phyloP scores from a whole-genome alignment of 163 green algal species.

The Picocystis sp. region DNA sequence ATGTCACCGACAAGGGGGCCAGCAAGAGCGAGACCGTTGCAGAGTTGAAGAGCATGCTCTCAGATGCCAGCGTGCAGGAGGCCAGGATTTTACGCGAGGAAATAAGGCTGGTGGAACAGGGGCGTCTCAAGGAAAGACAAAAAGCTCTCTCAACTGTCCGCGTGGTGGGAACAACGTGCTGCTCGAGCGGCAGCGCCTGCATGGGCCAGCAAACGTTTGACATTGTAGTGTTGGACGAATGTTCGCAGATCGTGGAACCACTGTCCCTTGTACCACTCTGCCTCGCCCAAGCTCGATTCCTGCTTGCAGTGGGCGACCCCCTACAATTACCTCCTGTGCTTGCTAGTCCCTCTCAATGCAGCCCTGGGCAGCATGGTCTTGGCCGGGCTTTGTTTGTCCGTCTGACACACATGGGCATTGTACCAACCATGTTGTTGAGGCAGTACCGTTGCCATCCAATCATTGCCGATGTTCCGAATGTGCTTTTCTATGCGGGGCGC shows the following conservation, averaged over 20 bases:
- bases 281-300: conserved; percentile 16
- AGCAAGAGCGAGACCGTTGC: conserved; percentile 18
- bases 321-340: conserved; percentile 76
- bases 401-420: conserved; percentile 39
- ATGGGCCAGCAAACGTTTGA: conserved; percentile 37
- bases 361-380: conserved; percentile 23
- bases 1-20: conserved; percentile 18
- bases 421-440: conserved; percentile 39
- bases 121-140: conserved; percentile 28
- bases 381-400: conserved; percentile 59
- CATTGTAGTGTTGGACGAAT: conserved; percentile 75
- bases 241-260: conserved; percentile 75
- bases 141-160: conserved; percentile 34
- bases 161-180: conserved; percentile 73
- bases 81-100: conserved; percentile 1
- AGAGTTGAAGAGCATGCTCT: conserved; percentile 47
- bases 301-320: conserved; percentile 75
- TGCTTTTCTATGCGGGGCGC: conserved; percentile 51
- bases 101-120: neutral
- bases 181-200: conserved; percentile 20
- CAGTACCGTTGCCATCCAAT: conserved; percentile 79
- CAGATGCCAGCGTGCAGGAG: conserved; percentile 12
- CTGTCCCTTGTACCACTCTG: conserved; percentile 52
- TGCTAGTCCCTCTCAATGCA: conserved; percentile 25
- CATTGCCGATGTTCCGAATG: conserved; percentile 47